A percentile compares a stretch with the other conserved stretches of the same genome.
Evolutionary conservation across 768 basidiomycete species (phyloP).

Genomic region (Boletellus emodensis): DNA sequence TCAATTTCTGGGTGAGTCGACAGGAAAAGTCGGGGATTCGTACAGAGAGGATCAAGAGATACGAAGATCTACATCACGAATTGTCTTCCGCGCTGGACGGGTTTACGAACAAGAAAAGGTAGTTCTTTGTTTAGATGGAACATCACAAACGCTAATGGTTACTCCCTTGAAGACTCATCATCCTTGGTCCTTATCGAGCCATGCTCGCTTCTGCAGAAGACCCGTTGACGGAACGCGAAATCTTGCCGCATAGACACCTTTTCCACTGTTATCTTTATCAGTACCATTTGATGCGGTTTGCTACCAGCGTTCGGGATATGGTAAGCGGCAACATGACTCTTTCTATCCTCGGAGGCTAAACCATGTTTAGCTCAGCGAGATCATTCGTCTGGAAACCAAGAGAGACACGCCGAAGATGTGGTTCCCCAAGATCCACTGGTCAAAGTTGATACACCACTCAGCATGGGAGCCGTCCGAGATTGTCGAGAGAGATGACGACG

Average conservation of each 20-base stretch:
- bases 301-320: constrained; percentile 28
- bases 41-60: constrained; percentile 33
- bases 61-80: constrained; percentile 36
- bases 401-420: constrained; percentile 45
- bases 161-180: constrained; percentile 34
- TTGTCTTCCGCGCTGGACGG: constrained; percentile 37
- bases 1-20: constrained; percentile 36
- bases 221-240: constrained; percentile 30
- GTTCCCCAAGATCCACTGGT: constrained; percentile 43
- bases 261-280: constrained; percentile 78
- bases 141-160: neutral
- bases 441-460: constrained; percentile 39
- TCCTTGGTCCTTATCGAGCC: constrained; percentile 60
- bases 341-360: neutral
- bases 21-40: constrained; percentile 31
- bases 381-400: constrained; percentile 51
- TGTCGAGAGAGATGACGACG: constrained; percentile 53
- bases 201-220: constrained; percentile 41
- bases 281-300: constrained; percentile 43
- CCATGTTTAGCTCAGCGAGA: constrained; percentile 48
- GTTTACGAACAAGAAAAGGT: constrained; percentile 55
- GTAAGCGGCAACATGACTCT: constrained; percentile 25
- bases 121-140: constrained; percentile 1
- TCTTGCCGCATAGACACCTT: constrained; percentile 62
- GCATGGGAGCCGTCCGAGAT: constrained; percentile 45